Evolutionary conservation across 1,139 yeast species (phyloP).

Genomic region (Geotrichum citri-aurantii): DNA sequence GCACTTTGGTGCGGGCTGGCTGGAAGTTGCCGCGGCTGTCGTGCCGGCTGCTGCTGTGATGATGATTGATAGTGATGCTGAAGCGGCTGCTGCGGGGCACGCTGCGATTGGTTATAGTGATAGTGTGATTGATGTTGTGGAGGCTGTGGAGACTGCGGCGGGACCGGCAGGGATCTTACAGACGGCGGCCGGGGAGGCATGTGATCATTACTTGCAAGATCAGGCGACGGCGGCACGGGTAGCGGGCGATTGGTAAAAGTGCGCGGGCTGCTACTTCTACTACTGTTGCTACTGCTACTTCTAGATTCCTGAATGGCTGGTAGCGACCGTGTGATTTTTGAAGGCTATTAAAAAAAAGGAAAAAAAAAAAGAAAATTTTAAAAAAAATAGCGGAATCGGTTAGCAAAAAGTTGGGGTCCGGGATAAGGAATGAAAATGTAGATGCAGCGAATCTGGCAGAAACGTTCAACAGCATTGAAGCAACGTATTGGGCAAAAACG

Average conservation of each 20-base stretch:
- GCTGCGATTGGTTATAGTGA: not conserved
- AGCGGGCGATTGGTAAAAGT: not conserved
- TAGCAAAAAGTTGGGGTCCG: not conserved
- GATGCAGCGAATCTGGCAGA: too few relatives aligned
- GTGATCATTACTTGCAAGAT: not conserved
- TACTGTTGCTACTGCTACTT: not conserved
- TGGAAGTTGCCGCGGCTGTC: not conserved
- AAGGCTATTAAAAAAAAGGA: not conserved
- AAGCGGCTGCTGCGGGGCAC: not conserved
- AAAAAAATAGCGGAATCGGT: not conserved
- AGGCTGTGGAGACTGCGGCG: slow-evolving; percentile 1
- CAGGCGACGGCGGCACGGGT: not conserved
- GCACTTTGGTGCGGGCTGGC: not conserved
- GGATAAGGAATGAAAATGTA: too few relatives aligned
- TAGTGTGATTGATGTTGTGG: not conserved
- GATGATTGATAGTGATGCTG: not conserved
- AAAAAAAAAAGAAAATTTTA: not conserved
- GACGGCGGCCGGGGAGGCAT: slow-evolving; percentile 16
- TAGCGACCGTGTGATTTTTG: not conserved
- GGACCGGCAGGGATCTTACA: slow-evolving; percentile 2
- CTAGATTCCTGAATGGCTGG: not conserved
- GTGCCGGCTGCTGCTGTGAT: not conserved
- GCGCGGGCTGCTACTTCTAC: not conserved
- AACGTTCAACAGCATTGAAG: too few relatives aligned
- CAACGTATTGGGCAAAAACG: not conserved